These are phyloP conservation scores for Cladophialophora psammophila DNA, from an alignment of 2,329 filamentous ascomycete species.

Conservation along the genomic window DNA sequence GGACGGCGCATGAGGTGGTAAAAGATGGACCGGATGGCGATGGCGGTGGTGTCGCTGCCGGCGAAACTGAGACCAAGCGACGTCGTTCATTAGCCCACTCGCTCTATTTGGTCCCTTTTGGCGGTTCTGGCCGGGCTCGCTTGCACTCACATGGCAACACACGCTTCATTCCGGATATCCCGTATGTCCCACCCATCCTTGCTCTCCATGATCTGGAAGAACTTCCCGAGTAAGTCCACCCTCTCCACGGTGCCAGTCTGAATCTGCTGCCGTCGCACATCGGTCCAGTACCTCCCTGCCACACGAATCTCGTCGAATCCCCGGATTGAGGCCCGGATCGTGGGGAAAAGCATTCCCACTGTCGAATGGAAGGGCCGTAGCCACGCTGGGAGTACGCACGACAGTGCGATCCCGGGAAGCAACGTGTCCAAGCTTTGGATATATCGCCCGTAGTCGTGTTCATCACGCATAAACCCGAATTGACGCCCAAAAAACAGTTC, in stretches of 20 bases:
- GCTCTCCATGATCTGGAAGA: constrained; percentile 43
- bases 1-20: constrained; percentile 59
- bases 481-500: constrained; percentile 52
- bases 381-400: constrained; percentile 43
- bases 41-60: constrained; percentile 31
- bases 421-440: constrained; percentile 48
- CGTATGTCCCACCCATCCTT: constrained; percentile 42
- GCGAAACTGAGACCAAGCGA: constrained; percentile 10
- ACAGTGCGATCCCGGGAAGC: constrained; percentile 45
- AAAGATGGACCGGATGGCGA: constrained; percentile 24
- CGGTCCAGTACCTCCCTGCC: constrained; percentile 40
- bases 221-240: not conserved
- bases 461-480: constrained; percentile 53
- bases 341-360: not conserved
- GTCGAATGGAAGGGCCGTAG: constrained; percentile 37
- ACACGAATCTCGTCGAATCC: constrained; percentile 42
- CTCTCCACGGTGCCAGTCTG: constrained; percentile 22
- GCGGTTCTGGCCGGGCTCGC: constrained; percentile 13
- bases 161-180: constrained; percentile 34
- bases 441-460: constrained; percentile 49
- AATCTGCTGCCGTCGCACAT: constrained; percentile 43
- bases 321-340: constrained; percentile 40
- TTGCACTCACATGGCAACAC: constrained; percentile 6
- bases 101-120: not conserved
- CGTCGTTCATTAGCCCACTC: constrained; percentile 12